Evolutionary conservation across 352 stramenopile genomes (phyloP).

Genomic region (Globisporangium viniferum): DNA sequence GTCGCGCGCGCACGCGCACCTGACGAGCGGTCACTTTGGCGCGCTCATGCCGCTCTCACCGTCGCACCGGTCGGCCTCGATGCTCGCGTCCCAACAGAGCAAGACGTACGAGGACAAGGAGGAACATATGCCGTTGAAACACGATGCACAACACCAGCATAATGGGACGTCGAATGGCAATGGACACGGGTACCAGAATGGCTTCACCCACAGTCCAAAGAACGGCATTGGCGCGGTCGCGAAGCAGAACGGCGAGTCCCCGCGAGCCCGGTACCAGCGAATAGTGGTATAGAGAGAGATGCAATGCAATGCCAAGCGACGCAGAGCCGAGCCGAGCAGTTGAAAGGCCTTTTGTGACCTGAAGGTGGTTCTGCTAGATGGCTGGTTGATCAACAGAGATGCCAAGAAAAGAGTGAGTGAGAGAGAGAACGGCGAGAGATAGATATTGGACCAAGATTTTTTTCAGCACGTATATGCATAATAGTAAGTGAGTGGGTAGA

Average conservation of each 20-base stretch:
- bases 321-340: neutral
- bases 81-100: conserved; percentile 38
- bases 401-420: neutral
- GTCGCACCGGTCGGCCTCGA: conserved; percentile 35
- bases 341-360: neutral
- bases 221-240: neutral
- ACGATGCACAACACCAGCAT: conserved; percentile 6
- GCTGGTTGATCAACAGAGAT: neutral
- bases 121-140: conserved; percentile 37
- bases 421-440: neutral
- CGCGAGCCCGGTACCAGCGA: conserved; percentile 14
- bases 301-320: neutral
- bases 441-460: neutral
- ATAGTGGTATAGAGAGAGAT: conserved; percentile 17
- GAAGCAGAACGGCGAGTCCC: conserved; percentile 8
- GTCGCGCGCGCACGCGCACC: conserved; percentile 40
- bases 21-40: conserved; percentile 71
- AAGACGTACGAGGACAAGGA: conserved; percentile 38
- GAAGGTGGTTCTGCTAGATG: neutral
- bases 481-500: neutral
- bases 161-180: neutral
- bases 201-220: neutral
- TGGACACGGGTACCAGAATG: conserved; percentile 7
- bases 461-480: neutral
- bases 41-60: conserved; percentile 81